Conservation (phyloP, 768 basidiomycete genomes). For the Psilocybe cubensis region DNA sequence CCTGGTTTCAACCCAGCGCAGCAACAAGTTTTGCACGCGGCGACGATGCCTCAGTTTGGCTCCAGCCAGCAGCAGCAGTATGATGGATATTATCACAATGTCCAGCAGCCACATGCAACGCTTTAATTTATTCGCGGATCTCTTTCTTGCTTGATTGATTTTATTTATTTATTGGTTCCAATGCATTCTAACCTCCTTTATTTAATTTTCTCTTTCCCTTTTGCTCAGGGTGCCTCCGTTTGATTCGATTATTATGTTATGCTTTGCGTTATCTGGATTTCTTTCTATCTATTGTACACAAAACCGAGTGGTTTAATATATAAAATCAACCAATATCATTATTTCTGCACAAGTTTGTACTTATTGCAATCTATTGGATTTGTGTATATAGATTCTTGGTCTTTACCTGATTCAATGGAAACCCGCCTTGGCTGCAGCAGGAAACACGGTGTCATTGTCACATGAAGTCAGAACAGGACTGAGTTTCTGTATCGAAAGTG, state of each 20-base stretch:
- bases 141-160: background rate
- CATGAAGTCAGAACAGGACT: too few species aligned
- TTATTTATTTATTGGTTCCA: background rate
- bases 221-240: background rate
- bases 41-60: conserved; percentile 24
- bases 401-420: too few species aligned
- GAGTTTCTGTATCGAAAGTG: too few species aligned
- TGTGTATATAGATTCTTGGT: too few species aligned
- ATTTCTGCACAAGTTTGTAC: background rate
- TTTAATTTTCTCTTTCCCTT: background rate
- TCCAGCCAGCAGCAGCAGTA: conserved; percentile 18
- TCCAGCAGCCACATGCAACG: conserved; percentile 27
- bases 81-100: conserved; percentile 24
- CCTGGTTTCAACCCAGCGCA: conserved; percentile 11
- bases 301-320: conserved; percentile 1
- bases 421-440: too few species aligned
- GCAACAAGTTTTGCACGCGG: conserved; percentile 13
- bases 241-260: conserved; percentile 1
- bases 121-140: conserved; percentile 5
- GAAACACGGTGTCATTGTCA: too few species aligned
- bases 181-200: background rate
- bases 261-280: background rate
- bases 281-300: background rate
- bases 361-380: background rate
- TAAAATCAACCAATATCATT: conserved; percentile 6